Evolutionary conservation across 2,329 filamentous ascomycete genomes (phyloP), one percentile per base, ranked within the genome.

Genomic region (Setomelanomma holmii): DNA sequence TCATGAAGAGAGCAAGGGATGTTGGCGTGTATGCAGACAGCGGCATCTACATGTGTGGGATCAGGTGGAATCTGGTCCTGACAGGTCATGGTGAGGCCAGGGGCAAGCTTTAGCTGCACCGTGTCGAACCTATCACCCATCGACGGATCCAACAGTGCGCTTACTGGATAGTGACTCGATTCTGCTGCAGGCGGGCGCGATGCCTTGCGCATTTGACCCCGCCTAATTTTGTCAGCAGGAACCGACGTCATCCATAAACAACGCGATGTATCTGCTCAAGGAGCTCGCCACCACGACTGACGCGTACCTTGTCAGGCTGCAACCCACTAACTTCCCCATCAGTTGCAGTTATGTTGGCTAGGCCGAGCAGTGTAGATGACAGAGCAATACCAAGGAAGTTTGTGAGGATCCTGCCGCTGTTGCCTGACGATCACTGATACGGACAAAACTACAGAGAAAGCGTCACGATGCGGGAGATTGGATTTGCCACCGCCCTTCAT

Each of bases 21-120:
- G 62, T 66, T 21, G 74, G 70, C 0, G 51, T 75, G 14, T 69
- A 55, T 40, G 61, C 64, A 3, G 63, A 73, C 36, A 69, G 69
- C 4, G 72, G 63, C 55, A 62, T 76, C 21, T 60, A 72, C 17
- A 75, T 78, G 74, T 68, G 72, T 39, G 75, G 75, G 4, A 51
- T 77, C 11, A 71, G 65, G 44, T 78, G 75, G 75, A 64, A 67
- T 51, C 71, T 78, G 44, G 53, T 67, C 7, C 46, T 67, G 34
- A 68, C 64, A 14, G 65, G 61, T 5, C 41, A 56, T 5, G 53
- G 49, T 5, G 40, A 45, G 10, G 21, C 51, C 5, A 66, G 54
- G 53, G 56, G 45, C 1, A 68, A 67, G 47, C 56, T 72, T 12
- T 69, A 64, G 50, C 12, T n/a, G 35, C 35, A 47, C 27, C 20